Conservation (phyloP, 441 rosid genomes). For the Capsella rubella region DNA sequence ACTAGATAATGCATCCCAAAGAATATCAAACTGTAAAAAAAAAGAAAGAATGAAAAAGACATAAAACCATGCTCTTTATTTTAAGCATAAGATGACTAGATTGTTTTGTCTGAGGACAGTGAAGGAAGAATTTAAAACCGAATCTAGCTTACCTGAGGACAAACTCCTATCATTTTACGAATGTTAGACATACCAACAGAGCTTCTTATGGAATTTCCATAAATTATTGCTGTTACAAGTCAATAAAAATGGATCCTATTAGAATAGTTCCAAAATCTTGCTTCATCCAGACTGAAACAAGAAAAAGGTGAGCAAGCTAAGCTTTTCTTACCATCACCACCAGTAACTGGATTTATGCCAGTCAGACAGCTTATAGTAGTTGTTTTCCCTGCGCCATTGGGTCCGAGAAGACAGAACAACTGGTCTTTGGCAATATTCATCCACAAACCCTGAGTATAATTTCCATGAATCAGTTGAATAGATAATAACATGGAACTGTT, state of each 20-base stretch:
- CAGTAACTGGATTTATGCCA: constrained; percentile 82
- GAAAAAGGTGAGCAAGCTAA: constrained; percentile 20
- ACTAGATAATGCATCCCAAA: constrained; percentile 64
- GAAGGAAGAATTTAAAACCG: background rate
- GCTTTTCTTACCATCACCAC: constrained; percentile 80
- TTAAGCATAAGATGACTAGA: constrained; percentile 16
- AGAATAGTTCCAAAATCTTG: constrained; percentile 17
- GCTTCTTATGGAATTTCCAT: constrained; percentile 78
- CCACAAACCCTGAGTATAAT: constrained; percentile 73
- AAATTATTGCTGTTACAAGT: constrained; percentile 66
- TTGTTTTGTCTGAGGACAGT: constrained; percentile 2
- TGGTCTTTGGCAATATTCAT: constrained; percentile 84
- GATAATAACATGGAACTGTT: background rate
- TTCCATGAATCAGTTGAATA: constrained; percentile 16
- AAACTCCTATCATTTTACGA: constrained; percentile 82
- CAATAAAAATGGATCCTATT: background rate
- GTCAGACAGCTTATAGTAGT: constrained; percentile 91
- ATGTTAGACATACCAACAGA: constrained; percentile 91
- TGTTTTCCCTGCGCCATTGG: constrained; percentile 98
- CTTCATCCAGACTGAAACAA: background rate
- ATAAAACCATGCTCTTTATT: background rate
- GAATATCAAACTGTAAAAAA: no score
- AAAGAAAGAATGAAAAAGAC: constrained; percentile 4
- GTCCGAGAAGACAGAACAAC: constrained; percentile 95
- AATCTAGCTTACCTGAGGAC: constrained; percentile 77